Evolutionary conservation across 1,284 basidiomycete species (phyloP).

Genomic region (Malassezia vespertilionis): DNA sequence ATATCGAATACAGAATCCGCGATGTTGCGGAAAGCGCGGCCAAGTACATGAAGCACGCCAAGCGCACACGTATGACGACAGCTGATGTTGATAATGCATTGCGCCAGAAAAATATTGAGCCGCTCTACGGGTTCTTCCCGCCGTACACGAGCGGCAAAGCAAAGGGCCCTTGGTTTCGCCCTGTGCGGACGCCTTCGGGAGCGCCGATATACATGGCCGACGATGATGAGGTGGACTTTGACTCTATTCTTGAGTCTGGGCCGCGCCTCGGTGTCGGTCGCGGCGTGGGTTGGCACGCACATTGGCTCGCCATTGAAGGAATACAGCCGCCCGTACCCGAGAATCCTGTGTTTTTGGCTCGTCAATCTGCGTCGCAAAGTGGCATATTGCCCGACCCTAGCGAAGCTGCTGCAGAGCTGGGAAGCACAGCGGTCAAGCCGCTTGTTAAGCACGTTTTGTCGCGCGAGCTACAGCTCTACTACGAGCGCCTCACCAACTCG

Average conservation of each 20-base stretch:
- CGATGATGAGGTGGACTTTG: conserved; percentile 95
- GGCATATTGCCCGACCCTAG: conserved; percentile 19
- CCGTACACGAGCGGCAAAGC: conserved; percentile 15
- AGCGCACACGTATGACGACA: conserved; percentile 72
- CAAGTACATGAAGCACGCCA: conserved; percentile 89
- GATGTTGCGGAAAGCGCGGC: conserved; percentile 90
- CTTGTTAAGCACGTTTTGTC: conserved; percentile 82
- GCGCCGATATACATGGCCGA: conserved; percentile 69
- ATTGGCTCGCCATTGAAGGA: conserved; percentile 96
- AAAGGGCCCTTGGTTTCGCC: conserved; percentile 39
- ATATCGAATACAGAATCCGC: conserved; percentile 92
- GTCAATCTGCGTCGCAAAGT: conserved; percentile 17
- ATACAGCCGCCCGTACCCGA: conserved; percentile 92
- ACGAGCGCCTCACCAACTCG: conserved; percentile 69
- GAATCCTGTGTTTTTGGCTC: conserved; percentile 61
- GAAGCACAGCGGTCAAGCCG: conserved; percentile 31
- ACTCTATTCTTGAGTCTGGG: conserved; percentile 48
- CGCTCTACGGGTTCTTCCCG: conserved; percentile 24
- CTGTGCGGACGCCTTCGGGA: conserved; percentile 47
- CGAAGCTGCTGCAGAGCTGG: conserved; percentile 13
- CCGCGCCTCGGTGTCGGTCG: conserved; percentile 35
- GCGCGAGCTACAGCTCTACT: conserved; percentile 88
- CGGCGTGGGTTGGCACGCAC: conserved; percentile 50
- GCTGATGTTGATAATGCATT: conserved; percentile 87
- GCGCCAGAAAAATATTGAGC: conserved; percentile 81